Conservation (phyloP, 164 flowering plant genomes). For the Litsea cubeba region DNA sequence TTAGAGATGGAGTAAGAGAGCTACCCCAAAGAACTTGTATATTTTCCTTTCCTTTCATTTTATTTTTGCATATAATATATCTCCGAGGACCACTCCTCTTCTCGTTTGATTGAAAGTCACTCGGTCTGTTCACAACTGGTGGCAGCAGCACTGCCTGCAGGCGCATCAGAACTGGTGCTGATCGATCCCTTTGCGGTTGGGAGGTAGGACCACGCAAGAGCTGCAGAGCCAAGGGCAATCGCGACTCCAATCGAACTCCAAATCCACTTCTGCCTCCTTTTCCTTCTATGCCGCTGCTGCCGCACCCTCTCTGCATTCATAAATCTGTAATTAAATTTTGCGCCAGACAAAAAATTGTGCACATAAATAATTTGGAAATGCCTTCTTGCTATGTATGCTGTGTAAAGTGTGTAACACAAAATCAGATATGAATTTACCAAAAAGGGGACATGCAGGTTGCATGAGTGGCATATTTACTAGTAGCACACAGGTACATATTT, state of each 20-base stretch:
- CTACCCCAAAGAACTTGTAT: background rate
- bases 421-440: no score
- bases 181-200: conserved; percentile 34
- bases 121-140: background rate
- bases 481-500: no score
- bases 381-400: background rate
- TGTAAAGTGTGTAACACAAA: no score
- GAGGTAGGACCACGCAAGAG: conserved; percentile 56
- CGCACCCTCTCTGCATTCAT: conserved; percentile 43
- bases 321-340: no score
- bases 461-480: no score
- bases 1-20: background rate
- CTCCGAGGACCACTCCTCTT: background rate
- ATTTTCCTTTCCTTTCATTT: background rate
- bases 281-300: conserved; percentile 47
- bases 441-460: no score
- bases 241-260: conserved; percentile 64
- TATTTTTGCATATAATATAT: no score
- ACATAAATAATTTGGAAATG: background rate
- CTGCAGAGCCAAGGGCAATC: conserved; percentile 49
- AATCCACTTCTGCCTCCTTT: conserved; percentile 60
- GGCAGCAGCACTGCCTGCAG: background rate
- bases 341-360: background rate
- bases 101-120: background rate
- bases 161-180: background rate